phyloP scores from a whole-genome alignment of 768 basidiomycete species.

The Coprinopsis marcescibilis region DNA sequence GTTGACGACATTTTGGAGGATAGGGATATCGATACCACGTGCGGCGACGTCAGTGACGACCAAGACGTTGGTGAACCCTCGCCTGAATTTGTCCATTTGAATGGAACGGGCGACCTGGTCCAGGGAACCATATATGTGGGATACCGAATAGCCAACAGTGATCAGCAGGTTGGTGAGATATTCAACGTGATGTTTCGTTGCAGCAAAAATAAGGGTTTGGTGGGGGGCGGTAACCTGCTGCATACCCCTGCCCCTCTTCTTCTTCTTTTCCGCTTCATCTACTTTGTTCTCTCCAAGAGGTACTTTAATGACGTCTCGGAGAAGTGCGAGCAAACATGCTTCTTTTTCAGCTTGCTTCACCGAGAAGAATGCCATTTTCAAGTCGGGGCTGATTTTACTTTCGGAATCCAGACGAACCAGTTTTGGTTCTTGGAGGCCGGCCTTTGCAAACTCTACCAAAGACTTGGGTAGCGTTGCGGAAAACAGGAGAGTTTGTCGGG shows the following conservation, averaged over 20 bases:
- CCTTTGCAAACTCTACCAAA: constrained; percentile 97
- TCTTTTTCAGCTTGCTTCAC: constrained; percentile 94
- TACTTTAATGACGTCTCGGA: constrained; percentile 84
- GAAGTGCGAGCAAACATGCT: constrained; percentile 74
- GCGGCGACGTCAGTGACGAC: constrained; percentile 99
- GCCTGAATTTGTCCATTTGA: constrained; percentile 89
- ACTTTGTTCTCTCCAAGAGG: constrained; percentile 45
- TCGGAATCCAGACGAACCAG: constrained; percentile 96
- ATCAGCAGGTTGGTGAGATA: constrained; percentile 77
- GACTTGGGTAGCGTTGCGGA: constrained; percentile 95
- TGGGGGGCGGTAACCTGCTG: constrained; percentile 61
- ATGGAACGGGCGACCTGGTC: constrained; percentile 85
- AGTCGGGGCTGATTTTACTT: constrained; percentile 89
- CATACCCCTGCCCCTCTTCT: constrained; percentile 41
- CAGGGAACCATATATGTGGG: constrained; percentile 93
- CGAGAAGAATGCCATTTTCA: constrained; percentile 91
- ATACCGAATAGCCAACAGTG: constrained; percentile 81
- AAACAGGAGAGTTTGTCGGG: constrained; percentile 90
- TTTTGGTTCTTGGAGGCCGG: constrained; percentile 89
- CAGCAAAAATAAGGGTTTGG: constrained; percentile 91
- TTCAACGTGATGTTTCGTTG: constrained; percentile 98
- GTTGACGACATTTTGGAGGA: constrained; percentile 94
- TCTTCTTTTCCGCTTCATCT: constrained; percentile 23
- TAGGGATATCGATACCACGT: constrained; percentile 95
- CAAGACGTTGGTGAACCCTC: constrained; percentile 71